Base-by-base conservation (phyloP, 768 basidiomycete genomes). In the Leccinum ochraceum region DNA sequence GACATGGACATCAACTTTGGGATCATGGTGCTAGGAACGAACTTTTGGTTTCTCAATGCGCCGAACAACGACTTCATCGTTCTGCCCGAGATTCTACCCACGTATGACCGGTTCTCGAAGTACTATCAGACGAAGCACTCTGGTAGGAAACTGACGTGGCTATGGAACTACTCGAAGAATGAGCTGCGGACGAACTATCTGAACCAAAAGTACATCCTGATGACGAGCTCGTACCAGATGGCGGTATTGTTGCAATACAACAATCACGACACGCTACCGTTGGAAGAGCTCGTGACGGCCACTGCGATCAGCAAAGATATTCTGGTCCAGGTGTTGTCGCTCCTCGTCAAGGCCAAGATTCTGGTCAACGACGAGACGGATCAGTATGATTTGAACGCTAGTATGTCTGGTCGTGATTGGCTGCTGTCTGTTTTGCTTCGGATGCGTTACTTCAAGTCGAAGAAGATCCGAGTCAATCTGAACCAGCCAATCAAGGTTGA, bases 151-250 rank as follows among this genome's bases (percentile, higher is more conserved):
- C 83, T 99, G 48, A 95, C 93, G 0, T 99, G 96, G 96, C 78
- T 98, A 10, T 99, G 97, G 97, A 96, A 98, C 70, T 93, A 95
- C 74, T 94, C 89, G 57, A 96, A 96, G 80, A 95, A 95, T 77
- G 97, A 99, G 73, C 83, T 99, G 6, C 86, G 90, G 58, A 95
- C 95, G 64, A 95, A 91, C 70, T 94, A 97, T 76, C 81, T 93
- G 57, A 89, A 88, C 69, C 94, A 95, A 76, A 97, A 95, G 75
- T 98, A 98, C 78, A 94, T 96, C 67, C 79, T 98, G 71, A 92
- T 95, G 88, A 94, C 93, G 34, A 95, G 92, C 67, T 86, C 94
- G 9, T 98, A 90, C 76, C 97, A 99, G 76, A 92, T 92, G 84
- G 92, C 92, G 10, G 88, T 98, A n/a, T 81, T 98, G 39, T 74